Evolutionary conservation across 441 rosid genomes (phyloP).

Genomic region (Erysimum pusillum): DNA sequence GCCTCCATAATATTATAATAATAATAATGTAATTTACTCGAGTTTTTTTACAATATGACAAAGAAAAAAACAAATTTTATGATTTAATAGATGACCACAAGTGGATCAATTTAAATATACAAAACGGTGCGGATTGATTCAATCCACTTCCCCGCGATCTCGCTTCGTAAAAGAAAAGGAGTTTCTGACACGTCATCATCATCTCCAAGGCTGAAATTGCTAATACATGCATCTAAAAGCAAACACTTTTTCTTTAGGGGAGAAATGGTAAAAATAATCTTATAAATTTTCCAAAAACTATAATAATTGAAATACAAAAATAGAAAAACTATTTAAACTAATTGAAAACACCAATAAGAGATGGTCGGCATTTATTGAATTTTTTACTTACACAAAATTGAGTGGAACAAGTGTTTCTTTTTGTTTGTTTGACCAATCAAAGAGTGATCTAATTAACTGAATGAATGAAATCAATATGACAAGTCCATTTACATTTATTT

Average conservation of each 20-base stretch:
- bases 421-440: slow-evolving; percentile 34
- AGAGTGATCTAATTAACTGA: slow-evolving; percentile 9
- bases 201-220: slow-evolving; percentile 1
- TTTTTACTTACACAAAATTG: slow-evolving; percentile 20
- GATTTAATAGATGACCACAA: neutral
- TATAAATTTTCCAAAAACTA: neutral
- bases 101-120: slow-evolving; percentile 5
- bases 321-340: neutral
- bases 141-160: slow-evolving; percentile 45
- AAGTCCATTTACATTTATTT: neutral
- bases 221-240: neutral
- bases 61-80: too few species aligned
- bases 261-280: neutral
- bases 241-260: neutral
- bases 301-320: neutral
- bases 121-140: slow-evolving; percentile 41
- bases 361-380: slow-evolving; percentile 2
- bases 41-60: too few species aligned
- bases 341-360: neutral
- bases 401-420: slow-evolving; percentile 33
- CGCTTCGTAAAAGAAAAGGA: slow-evolving; percentile 37
- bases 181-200: slow-evolving; percentile 39
- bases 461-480: neutral
- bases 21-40: too few species aligned
- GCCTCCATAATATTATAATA: too few species aligned